Percentiles rank a stretch among this genome's conserved stretches.
Conservation (phyloP, 495 filamentous ascomycete genomes). For the Xylaria scruposa region DNA sequence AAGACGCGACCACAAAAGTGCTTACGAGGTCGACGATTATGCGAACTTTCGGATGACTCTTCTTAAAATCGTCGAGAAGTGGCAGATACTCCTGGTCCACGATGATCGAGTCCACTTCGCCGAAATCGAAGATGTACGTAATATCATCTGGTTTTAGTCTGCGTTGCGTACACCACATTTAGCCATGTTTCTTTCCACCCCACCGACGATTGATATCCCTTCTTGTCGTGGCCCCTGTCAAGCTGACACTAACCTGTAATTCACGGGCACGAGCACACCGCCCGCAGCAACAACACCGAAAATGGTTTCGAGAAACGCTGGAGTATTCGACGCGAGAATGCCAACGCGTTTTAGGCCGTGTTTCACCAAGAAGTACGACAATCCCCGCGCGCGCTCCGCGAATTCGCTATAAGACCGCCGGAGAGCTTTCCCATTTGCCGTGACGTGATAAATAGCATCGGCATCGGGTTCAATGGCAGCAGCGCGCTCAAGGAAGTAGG, state of each 20-base stretch:
- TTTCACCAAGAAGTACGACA: constrained; percentile 85
- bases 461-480: constrained; percentile 90
- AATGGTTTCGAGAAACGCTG: constrained; percentile 88
- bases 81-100: constrained; percentile 78
- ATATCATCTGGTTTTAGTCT: constrained; percentile 88
- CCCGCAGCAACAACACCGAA: constrained; percentile 90
- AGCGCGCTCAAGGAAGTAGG: constrained; percentile 86
- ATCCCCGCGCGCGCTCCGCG: constrained; percentile 81
- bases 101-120: constrained; percentile 86
- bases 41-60: constrained; percentile 63
- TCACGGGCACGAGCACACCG: constrained; percentile 81
- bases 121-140: constrained; percentile 84
- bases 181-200: not conserved
- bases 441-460: constrained; percentile 86
- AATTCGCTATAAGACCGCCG: constrained; percentile 78
- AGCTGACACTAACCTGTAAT: constrained; percentile 61
- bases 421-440: constrained; percentile 73
- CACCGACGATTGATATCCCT: not conserved
- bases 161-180: constrained; percentile 1
- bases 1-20: not conserved
- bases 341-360: constrained; percentile 73
- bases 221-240: not conserved
- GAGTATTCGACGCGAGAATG: constrained; percentile 88
- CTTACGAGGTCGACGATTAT: constrained; percentile 73
- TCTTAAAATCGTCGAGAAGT: constrained; percentile 70